These are phyloP conservation scores for Prototheca stagnorum DNA, from an alignment of 163 green algal species.

Conservation along the genomic window DNA sequence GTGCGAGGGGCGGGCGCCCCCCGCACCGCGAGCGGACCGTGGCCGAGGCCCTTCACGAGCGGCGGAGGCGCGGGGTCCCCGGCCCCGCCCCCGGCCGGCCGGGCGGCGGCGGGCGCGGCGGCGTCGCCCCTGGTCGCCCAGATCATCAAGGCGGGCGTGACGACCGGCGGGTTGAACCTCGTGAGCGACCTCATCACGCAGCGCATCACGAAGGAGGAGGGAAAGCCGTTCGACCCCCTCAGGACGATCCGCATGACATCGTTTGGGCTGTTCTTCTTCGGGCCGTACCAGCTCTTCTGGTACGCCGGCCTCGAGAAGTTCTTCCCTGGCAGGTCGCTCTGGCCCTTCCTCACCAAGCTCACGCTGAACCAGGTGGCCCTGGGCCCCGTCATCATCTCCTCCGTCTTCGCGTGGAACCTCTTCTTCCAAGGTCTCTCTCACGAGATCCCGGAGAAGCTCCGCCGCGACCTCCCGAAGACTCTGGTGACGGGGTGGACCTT, in stretches of 20 bases:
- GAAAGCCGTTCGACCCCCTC: too few relatives aligned
- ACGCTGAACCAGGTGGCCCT: conserved; percentile 54
- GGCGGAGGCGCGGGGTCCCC: too few relatives aligned
- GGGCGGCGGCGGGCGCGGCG: too few relatives aligned
- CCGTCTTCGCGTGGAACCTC: conserved; percentile 61
- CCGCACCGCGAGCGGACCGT: too few relatives aligned
- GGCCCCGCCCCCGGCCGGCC: too few relatives aligned
- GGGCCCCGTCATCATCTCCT: conserved; percentile 41
- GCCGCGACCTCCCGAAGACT: conserved; percentile 38
- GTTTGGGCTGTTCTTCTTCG: conserved; percentile 60
- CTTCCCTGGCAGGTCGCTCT: conserved; percentile 33
- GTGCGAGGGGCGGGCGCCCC: too few relatives aligned
- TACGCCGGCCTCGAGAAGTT: conserved; percentile 49
- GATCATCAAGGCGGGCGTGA: conserved; percentile 53
- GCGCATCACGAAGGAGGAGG: too few relatives aligned
- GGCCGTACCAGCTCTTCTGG: conserved; percentile 57
- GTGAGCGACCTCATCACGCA: conserved; percentile 56
- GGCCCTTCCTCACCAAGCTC: conserved; percentile 54
- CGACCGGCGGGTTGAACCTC: conserved; percentile 40
- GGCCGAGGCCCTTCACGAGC: too few relatives aligned
- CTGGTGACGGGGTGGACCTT: conserved; percentile 73
- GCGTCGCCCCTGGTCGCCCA: neutral
- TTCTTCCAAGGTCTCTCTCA: conserved; percentile 20
- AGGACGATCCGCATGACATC: conserved; percentile 59
- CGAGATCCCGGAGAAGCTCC: conserved; percentile 34